A percentile compares a stretch with the other conserved stretches of the same genome.
Evolutionary conservation across 305 asterid species (phyloP).

Genomic region (Striga hermonthica): DNA sequence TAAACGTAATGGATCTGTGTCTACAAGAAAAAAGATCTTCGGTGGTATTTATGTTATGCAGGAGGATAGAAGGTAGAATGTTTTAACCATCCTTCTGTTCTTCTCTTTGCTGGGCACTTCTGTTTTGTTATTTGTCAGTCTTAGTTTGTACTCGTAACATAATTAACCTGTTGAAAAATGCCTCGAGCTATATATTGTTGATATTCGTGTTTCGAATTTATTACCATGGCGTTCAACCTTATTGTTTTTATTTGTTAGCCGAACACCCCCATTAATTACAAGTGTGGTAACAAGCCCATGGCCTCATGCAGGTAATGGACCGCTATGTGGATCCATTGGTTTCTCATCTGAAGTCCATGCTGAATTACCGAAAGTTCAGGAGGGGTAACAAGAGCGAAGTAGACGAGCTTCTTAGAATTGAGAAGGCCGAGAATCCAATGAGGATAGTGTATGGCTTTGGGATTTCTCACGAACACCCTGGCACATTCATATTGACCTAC

Average conservation of each 20-base stretch:
- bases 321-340: conserved; percentile 97
- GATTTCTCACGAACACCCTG: conserved; percentile 93
- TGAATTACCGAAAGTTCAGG: conserved; percentile 83
- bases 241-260: not conserved
- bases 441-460: conserved; percentile 92
- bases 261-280: conserved; percentile 5
- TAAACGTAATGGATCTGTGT: not conserved
- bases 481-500: conserved; percentile 87
- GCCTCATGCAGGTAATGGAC: conserved; percentile 74
- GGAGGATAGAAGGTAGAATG: too few relatives aligned
- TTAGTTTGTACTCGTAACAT: not conserved
- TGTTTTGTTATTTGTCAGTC: not conserved
- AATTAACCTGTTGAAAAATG: not conserved
- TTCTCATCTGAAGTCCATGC: conserved; percentile 83
- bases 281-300: not conserved
- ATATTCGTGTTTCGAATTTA: not conserved
- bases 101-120: not conserved
- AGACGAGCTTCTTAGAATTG: conserved; percentile 74
- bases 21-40: too few relatives aligned
- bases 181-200: too few relatives aligned
- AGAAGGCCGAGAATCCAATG: conserved; percentile 82
- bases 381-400: conserved; percentile 78
- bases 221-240: not conserved
- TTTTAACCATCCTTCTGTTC: not conserved
- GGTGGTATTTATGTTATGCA: too few relatives aligned